A percentile compares a stretch with the other conserved stretches of the same genome.
phyloP scores from a whole-genome alignment of 2,329 filamentous ascomycete genomes.

The Eurotiales sp. region DNA sequence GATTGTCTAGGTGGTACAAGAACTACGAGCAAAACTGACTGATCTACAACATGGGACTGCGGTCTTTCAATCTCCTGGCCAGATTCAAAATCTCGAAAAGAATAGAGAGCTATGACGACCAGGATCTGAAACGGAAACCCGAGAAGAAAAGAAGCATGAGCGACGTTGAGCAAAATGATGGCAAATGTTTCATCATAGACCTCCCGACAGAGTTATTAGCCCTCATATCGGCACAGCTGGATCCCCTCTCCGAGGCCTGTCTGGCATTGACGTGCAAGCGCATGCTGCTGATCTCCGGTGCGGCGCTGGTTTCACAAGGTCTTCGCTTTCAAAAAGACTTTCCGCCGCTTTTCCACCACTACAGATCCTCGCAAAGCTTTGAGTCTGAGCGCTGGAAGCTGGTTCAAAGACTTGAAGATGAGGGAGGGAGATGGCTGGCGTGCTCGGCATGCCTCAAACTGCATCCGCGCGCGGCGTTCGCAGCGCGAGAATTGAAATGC shows the following conservation, averaged over 20 bases:
- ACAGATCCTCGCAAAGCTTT: constrained; percentile 35
- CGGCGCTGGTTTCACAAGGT: constrained; percentile 28
- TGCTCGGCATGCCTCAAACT: constrained; percentile 38
- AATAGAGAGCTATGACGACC: constrained; percentile 20
- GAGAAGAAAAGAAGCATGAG: constrained; percentile 12
- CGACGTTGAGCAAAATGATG: constrained; percentile 7
- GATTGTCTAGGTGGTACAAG: no score
- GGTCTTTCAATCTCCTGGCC: constrained; percentile 20
- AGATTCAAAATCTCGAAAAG: constrained; percentile 28
- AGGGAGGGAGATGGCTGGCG: constrained; percentile 30
- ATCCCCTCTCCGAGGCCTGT: constrained; percentile 32
- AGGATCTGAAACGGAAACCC: constrained; percentile 11
- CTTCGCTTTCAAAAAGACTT: constrained; percentile 37
- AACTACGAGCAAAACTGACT: neutral
- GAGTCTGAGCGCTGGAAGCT: constrained; percentile 35
- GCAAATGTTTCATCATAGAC: constrained; percentile 33
- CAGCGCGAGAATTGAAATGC: constrained; percentile 30
- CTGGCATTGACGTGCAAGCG: constrained; percentile 38
- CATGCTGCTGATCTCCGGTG: constrained; percentile 30
- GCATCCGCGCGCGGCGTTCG: constrained; percentile 33
- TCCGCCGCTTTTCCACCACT: constrained; percentile 38
- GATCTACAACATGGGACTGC: constrained; percentile 5
- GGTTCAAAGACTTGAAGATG: constrained; percentile 33
- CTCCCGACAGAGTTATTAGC: constrained; percentile 36
- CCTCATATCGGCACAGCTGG: constrained; percentile 34